Base-by-base conservation (phyloP, 805 yeast species). In the Ogataea ganodermae region DNA sequence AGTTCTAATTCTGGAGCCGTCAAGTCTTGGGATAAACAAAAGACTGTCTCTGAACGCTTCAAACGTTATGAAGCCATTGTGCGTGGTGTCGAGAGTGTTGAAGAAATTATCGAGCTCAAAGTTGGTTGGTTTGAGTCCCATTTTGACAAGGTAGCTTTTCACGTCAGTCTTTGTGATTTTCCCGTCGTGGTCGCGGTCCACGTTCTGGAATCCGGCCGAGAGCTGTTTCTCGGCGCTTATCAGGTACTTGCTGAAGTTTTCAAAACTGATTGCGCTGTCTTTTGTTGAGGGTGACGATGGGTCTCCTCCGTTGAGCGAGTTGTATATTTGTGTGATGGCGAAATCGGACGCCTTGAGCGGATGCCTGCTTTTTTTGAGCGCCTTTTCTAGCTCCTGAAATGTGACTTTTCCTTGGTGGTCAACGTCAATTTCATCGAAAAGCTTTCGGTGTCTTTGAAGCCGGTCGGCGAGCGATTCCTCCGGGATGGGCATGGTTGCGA, bases 11-110 rank as follows among this genome's bases (percentile, higher is more conserved):
- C 94, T 71, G 4, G 92, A 84, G 2, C 94, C 95, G 50, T 81
- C 75, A 17, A 80, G 68, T 42, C 94, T 72, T 3, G 99, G 99
- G 70, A 94, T 84, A 57, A 92, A 79, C 42, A 91, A 65, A 22
- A 92, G 68, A 42, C 88, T 87, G 56, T 86, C 87, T 54, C 96
- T 74, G 79, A 95, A 94, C 57, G 92, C 92, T 44, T 89, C 89
- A 60, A 80, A 88, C 0, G 94, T 83, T 35, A 92, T 82, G 55
- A 73, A 79, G 1, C 94, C 92, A 46, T 78, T 80, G 39, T 76
- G 68, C 50, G 80, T 73, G 30, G 65, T 66, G 63, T 82, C 90
- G 40, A 83, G 62, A 48, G 72, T 75, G 28, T 71, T 61, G 70
- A 84, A 84, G 49, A 89, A 71, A 6, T 67, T 65, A 46, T 80